Evolutionary conservation across 2,329 filamentous ascomycete genomes (phyloP).

Genomic region (Blumeriella jaapii): DNA sequence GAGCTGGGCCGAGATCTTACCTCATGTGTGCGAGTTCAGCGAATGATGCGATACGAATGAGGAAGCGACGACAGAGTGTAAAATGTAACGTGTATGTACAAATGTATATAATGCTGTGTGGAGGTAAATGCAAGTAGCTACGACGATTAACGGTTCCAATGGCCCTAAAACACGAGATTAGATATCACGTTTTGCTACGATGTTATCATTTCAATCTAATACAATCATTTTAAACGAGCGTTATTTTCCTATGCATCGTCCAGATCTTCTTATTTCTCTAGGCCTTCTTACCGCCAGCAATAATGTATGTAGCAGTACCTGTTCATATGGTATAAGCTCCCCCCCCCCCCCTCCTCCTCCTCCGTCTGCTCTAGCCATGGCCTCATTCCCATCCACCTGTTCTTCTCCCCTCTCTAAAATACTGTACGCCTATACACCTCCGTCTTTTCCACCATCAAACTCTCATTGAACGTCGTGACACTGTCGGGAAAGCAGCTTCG

Average conservation of each 20-base stretch:
- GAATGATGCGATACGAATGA: background rate
- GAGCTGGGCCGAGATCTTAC: background rate
- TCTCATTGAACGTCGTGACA: conserved; percentile 16
- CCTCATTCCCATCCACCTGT: conserved; percentile 13
- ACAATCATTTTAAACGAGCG: too few relatives aligned
- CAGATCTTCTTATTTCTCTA: background rate
- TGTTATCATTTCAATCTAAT: too few relatives aligned
- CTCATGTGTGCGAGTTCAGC: background rate
- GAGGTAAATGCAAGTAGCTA: too few relatives aligned
- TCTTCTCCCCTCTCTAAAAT: conserved; percentile 10
- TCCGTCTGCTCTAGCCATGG: conserved; percentile 11
- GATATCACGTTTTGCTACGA: too few relatives aligned
- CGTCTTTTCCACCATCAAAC: conserved; percentile 13
- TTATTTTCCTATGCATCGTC: background rate
- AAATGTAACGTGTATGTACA: too few relatives aligned
- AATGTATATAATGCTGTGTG: too few relatives aligned
- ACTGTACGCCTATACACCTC: conserved; percentile 5
- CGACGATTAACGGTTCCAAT: too few relatives aligned
- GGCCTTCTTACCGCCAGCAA: background rate
- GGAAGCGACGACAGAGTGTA: background rate
- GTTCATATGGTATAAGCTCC: conserved; percentile 9
- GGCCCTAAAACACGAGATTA: too few relatives aligned
- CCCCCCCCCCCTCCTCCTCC: conserved; percentile 7
- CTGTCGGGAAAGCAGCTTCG: conserved; percentile 5
- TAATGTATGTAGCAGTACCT: conserved; percentile 16